A percentile compares a stretch with the other conserved stretches of the same genome.
Evolutionary conservation across 805 yeast species (phyloP).

Genomic region (Clavispora santaluciae): DNA sequence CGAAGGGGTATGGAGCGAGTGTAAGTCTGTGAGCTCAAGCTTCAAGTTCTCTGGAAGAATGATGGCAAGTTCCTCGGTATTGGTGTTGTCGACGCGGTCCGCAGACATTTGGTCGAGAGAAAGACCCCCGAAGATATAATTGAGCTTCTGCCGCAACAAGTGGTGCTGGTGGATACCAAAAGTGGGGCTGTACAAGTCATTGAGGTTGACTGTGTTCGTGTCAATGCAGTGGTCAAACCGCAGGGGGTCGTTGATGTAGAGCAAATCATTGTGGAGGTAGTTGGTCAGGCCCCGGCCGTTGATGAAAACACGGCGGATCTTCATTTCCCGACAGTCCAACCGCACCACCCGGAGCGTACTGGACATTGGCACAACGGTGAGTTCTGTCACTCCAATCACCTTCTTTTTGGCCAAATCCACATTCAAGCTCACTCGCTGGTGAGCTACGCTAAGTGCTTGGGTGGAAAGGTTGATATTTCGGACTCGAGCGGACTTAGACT

Average conservation of each 20-base stretch:
- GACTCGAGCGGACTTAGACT: constrained; percentile 5
- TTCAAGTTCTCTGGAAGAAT: constrained; percentile 62
- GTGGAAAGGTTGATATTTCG: constrained; percentile 19
- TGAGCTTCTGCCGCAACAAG: constrained; percentile 47
- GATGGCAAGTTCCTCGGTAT: constrained; percentile 63
- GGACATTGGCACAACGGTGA: constrained; percentile 71
- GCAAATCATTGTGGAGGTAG: constrained; percentile 52
- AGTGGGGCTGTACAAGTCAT: constrained; percentile 40
- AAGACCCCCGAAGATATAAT: constrained; percentile 48
- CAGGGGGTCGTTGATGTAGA: constrained; percentile 35
- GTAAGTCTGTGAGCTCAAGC: constrained; percentile 53
- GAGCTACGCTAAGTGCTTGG: constrained; percentile 67
- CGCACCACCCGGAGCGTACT: constrained; percentile 52
- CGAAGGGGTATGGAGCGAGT: constrained; percentile 18
- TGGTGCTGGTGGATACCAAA: constrained; percentile 54
- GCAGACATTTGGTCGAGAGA: constrained; percentile 23
- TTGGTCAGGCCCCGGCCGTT: constrained; percentile 51
- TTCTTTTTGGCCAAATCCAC: constrained; percentile 62
- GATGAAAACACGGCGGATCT: constrained; percentile 57
- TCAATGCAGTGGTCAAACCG: constrained; percentile 24
- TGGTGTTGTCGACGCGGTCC: constrained; percentile 18
- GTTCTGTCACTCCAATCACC: constrained; percentile 72
- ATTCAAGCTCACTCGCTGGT: constrained; percentile 77
- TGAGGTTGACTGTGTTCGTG: constrained; percentile 25
- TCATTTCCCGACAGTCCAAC: constrained; percentile 77